Evolutionary conservation across 192 early-diverging fungal species (phyloP).

Genomic region (Backusella psychrophila): DNA sequence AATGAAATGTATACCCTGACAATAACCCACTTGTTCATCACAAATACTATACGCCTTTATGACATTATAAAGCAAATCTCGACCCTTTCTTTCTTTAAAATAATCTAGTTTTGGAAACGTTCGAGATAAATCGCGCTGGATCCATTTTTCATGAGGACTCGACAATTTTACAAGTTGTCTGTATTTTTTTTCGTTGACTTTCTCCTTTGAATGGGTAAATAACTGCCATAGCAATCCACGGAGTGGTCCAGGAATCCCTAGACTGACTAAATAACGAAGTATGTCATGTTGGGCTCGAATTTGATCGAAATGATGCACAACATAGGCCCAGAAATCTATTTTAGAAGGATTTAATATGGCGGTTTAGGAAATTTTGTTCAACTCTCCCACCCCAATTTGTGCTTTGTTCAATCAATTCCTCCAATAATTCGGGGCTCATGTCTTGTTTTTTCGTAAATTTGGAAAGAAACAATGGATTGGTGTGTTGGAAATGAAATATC

Average conservation of each 20-base stretch:
- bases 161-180: constrained; percentile 61
- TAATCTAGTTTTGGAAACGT: constrained; percentile 90
- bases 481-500: background rate
- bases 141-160: constrained; percentile 85
- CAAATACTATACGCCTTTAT: constrained; percentile 91
- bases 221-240: constrained; percentile 96
- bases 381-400: constrained; percentile 1
- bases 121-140: constrained; percentile 83
- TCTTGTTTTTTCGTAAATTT: background rate
- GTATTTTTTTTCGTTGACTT: constrained; percentile 74
- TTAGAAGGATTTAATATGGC: background rate
- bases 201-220: constrained; percentile 77
- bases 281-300: constrained; percentile 67
- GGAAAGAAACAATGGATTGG: background rate
- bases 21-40: constrained; percentile 96
- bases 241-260: constrained; percentile 85
- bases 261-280: constrained; percentile 77
- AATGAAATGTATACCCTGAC: constrained; percentile 95
- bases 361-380: background rate
- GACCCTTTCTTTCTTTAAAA: constrained; percentile 81
- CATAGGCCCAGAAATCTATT: constrained; percentile 89
- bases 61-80: constrained; percentile 86
- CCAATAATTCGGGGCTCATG: background rate
- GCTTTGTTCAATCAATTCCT: background rate
- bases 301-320: constrained; percentile 84